Evolutionary conservation across 2,329 filamentous ascomycete genomes (phyloP), one percentile per base, ranked within the genome.

Genomic region (Aspergillus oerlinghausenensis): DNA sequence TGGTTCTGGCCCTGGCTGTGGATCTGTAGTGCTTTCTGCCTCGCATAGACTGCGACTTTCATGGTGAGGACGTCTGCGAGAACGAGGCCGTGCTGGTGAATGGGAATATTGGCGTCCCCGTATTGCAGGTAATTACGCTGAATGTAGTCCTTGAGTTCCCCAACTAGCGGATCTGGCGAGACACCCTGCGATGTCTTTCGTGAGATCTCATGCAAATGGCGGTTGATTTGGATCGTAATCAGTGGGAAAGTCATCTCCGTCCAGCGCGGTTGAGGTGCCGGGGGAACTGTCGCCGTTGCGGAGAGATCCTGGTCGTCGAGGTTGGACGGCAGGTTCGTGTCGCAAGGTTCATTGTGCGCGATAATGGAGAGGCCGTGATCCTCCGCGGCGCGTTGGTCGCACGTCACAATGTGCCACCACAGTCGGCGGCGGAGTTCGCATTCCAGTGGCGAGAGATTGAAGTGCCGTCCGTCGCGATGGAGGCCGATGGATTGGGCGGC

Each of bases 211-310:
- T 52, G 49, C 29, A 29, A 38, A n/a, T 47, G 21, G 21, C 43
- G 21, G 0, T 77, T 74, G 1, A 82, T 75, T 50, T 84, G 79
- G 60, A 80, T 81, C 4, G 77, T 76, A n/a, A 84, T 77, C 2
- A 86, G 66, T 10, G 75, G 76, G 55, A 84, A 79, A 0, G 82
- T 80, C 78, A 85, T 84, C 29, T 82, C 79, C 0, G 84, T 86
- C 67, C 82, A 85, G 17, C 80, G 80, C 2, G 68, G 62, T 2
- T 80, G 75, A 11, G 81, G 75, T 0, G 74, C 62, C 0, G 82
- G 81, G 1, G 80, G 75, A 0, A 77, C 73, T 8, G 67, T 73
- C 76, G 81, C 82, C 7, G 73, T 72, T 0, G 82, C 80, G 3
- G 70, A 67, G 1, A 86, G 67, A 45, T 84, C 80, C 14, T 63